A percentile compares a stretch with the other conserved stretches of the same genome.
Evolutionary conservation across 2,329 filamentous ascomycete genomes (phyloP).

Genomic region (Aspergillus awamori): DNA sequence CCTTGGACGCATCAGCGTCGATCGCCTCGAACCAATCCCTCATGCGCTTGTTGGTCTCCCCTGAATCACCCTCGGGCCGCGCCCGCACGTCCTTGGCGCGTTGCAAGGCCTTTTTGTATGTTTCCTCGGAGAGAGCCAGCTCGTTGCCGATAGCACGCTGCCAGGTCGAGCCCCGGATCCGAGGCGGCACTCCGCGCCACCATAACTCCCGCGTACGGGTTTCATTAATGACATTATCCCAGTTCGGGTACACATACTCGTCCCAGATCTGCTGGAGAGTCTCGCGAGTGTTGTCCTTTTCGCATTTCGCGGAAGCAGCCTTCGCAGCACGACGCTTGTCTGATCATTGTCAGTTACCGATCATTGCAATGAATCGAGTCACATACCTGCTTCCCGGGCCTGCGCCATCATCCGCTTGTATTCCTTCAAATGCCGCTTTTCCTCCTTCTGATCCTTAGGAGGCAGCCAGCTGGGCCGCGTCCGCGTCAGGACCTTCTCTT

Average conservation of each 20-base stretch:
- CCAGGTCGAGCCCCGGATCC: slow-evolving; percentile 61
- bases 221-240: slow-evolving; percentile 58
- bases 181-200: slow-evolving; percentile 65
- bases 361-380: background rate
- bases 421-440: slow-evolving; percentile 79
- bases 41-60: slow-evolving; percentile 48
- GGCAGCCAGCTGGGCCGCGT: slow-evolving; percentile 70
- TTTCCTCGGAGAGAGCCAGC: slow-evolving; percentile 57
- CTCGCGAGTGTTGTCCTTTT: slow-evolving; percentile 55
- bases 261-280: slow-evolving; percentile 64
- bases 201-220: slow-evolving; percentile 62
- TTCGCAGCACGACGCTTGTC: slow-evolving; percentile 55
- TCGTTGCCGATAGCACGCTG: slow-evolving; percentile 64
- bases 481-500: slow-evolving; percentile 65
- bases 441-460: slow-evolving; percentile 79
- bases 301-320: slow-evolving; percentile 51
- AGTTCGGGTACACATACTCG: slow-evolving; percentile 62
- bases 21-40: slow-evolving; percentile 59
- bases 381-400: slow-evolving; percentile 59
- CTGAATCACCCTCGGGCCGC: slow-evolving; percentile 45
- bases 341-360: slow-evolving; percentile 23
- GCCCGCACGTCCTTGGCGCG: slow-evolving; percentile 55
- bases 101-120: slow-evolving; percentile 60
- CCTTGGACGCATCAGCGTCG: slow-evolving; percentile 54
- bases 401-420: slow-evolving; percentile 69